A percentile compares a stretch with the other conserved stretches of the same genome.
These are phyloP conservation scores for Imleria badia DNA, from an alignment of 768 basidiomycete species.

Conservation along the genomic window DNA sequence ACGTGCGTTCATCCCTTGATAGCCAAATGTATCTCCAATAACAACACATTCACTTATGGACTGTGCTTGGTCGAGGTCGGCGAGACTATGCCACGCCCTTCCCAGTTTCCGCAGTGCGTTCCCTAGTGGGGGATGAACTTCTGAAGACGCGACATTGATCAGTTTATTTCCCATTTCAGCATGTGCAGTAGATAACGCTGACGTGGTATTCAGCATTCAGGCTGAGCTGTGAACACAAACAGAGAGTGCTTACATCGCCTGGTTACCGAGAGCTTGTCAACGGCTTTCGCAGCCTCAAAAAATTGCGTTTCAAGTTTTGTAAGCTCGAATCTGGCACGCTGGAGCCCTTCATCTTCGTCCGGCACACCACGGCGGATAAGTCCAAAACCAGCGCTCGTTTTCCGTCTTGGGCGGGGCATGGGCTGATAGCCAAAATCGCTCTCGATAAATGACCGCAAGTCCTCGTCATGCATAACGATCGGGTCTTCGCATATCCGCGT, in stretches of 20 bases:
- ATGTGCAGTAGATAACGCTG: conserved; percentile 76
- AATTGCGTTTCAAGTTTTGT: conserved; percentile 91
- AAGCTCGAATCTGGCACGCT: conserved; percentile 85
- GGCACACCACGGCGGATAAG: conserved; percentile 79
- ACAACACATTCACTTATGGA: conserved; percentile 94
- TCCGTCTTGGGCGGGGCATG: conserved; percentile 71
- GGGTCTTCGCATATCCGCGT: conserved; percentile 90
- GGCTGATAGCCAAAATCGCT: conserved; percentile 97
- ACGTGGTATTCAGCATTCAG: background rate
- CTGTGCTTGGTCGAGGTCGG: conserved; percentile 88
- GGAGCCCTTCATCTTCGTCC: conserved; percentile 93
- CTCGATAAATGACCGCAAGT: conserved; percentile 92
- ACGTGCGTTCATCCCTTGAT: conserved; percentile 95
- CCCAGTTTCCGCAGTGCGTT: conserved; percentile 85
- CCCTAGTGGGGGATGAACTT: conserved; percentile 81
- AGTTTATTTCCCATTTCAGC: conserved; percentile 94
- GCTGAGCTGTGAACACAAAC: background rate
- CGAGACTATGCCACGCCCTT: conserved; percentile 80
- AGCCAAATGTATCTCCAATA: conserved; percentile 92
- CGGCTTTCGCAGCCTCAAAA: conserved; percentile 87
- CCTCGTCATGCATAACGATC: conserved; percentile 86
- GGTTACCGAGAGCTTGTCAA: conserved; percentile 80
- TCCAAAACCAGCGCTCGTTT: conserved; percentile 70
- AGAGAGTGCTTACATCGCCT: conserved; percentile 60
- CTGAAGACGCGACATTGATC: conserved; percentile 84